Evolutionary conservation across 129 eudicot species (phyloP).

Genomic region (Lactuca sativa): DNA sequence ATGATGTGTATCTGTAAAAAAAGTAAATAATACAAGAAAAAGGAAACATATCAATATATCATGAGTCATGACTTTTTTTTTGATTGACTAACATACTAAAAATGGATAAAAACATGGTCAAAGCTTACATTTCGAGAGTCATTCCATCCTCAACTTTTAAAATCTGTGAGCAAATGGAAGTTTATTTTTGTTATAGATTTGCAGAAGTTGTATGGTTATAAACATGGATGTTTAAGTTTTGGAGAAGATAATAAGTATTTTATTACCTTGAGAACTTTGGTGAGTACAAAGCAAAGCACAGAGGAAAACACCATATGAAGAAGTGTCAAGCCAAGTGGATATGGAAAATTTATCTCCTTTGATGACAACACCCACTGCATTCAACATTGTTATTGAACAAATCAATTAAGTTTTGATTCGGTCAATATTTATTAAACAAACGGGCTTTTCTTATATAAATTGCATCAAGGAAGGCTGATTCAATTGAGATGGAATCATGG

Average conservation of each 20-base stretch:
- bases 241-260: slow-evolving; percentile 2
- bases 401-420: slow-evolving; percentile 5
- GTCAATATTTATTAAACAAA: not conserved
- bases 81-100: not conserved
- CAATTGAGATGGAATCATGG: not conserved
- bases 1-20: slow-evolving; percentile 59
- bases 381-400: slow-evolving; percentile 4
- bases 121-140: slow-evolving; percentile 84
- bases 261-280: slow-evolving; percentile 82
- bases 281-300: slow-evolving; percentile 70
- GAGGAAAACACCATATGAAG: slow-evolving; percentile 97
- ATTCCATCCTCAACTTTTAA: slow-evolving; percentile 88
- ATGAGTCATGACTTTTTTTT: not conserved
- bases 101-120: slow-evolving; percentile 11
- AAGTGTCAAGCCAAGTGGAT: slow-evolving; percentile 93
- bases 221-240: slow-evolving; percentile 6
- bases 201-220: not conserved
- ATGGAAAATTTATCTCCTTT: slow-evolving; percentile 92
- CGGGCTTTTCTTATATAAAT: not conserved
- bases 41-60: not conserved
- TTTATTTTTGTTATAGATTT: slow-evolving; percentile 22
- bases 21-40: slow-evolving; percentile 3
- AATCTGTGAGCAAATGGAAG: slow-evolving; percentile 47
- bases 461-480: not conserved
- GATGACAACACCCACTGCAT: slow-evolving; percentile 98